These are phyloP conservation scores for Scenedesmus sp. DNA, from an alignment of 163 green algal species.

Conservation along the genomic window DNA sequence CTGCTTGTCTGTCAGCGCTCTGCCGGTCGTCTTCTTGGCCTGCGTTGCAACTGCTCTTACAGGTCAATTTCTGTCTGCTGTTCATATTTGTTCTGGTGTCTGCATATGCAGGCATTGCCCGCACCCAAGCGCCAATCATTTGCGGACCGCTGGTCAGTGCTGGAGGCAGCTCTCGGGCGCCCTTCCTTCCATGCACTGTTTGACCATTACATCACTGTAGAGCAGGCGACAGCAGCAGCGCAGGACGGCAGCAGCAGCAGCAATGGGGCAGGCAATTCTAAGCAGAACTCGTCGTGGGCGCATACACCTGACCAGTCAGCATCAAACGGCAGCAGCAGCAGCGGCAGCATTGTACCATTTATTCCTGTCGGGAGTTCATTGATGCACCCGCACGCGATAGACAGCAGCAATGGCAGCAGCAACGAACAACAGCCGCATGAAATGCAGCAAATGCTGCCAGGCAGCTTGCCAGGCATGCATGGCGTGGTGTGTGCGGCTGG, in stretches of 20 bases:
- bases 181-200: constrained; percentile 63
- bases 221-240: constrained; percentile 35
- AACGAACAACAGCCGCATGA: neutral
- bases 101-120: constrained; percentile 56
- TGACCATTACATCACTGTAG: constrained; percentile 46
- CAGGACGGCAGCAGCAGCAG: neutral
- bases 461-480: neutral
- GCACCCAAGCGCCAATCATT: constrained; percentile 46
- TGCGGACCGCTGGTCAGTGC: constrained; percentile 55
- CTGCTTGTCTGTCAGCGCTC: neutral
- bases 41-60: too few relatives aligned
- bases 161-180: constrained; percentile 64
- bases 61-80: too few relatives aligned
- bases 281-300: neutral
- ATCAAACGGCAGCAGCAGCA: neutral
- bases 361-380: constrained; percentile 12
- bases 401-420: neutral
- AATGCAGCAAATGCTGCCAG: neutral
- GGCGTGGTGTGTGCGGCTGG: neutral
- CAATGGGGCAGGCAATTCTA: neutral
- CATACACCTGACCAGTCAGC: constrained; percentile 4
- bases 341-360: neutral
- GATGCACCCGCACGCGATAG: neutral
- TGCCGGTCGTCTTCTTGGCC: too few relatives aligned
- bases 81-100: neutral